phyloP scores from a whole-genome alignment of 192 early-diverging fungal species.

The Backusella morwellensis region DNA sequence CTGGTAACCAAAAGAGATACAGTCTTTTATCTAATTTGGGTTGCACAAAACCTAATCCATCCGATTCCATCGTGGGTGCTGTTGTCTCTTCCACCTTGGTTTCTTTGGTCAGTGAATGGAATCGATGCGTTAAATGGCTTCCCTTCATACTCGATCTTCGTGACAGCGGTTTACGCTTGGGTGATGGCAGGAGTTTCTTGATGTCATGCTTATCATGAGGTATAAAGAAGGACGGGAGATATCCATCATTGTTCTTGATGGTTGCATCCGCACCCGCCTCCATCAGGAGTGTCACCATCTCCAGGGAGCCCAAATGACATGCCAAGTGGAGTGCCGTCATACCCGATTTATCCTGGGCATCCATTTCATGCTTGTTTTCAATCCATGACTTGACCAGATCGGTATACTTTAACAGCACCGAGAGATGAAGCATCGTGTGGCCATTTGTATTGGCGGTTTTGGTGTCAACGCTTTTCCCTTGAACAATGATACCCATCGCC shows the following conservation, averaged over 20 bases:
- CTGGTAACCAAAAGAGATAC: conserved; percentile 59
- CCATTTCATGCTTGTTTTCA: conserved; percentile 14
- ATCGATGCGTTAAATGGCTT: conserved; percentile 7
- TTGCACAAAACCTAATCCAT: conserved; percentile 23
- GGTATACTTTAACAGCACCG: conserved; percentile 56
- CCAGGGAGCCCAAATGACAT: conserved; percentile 46
- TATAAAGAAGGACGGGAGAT: not conserved
- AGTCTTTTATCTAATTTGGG: conserved; percentile 52
- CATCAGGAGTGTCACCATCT: conserved; percentile 54
- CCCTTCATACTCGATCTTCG: conserved; percentile 17
- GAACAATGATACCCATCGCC: conserved; percentile 65
- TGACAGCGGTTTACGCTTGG: conserved; percentile 1
- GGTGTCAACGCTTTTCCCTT: conserved; percentile 26
- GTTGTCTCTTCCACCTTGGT: conserved; percentile 6
- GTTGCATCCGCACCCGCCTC: conserved; percentile 34
- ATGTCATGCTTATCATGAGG: not conserved
- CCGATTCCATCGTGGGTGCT: conserved; percentile 26
- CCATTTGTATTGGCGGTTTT: conserved; percentile 35
- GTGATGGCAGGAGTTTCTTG: not conserved
- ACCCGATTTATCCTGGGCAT: conserved; percentile 59
- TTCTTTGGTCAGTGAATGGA: conserved; percentile 7
- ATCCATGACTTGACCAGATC: conserved; percentile 45
- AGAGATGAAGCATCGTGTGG: conserved; percentile 65
- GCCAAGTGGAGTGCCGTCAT: conserved; percentile 75
- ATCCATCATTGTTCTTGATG: not conserved